Conservation (phyloP, 345 rosid genomes). For the Reutealis trisperma region DNA sequence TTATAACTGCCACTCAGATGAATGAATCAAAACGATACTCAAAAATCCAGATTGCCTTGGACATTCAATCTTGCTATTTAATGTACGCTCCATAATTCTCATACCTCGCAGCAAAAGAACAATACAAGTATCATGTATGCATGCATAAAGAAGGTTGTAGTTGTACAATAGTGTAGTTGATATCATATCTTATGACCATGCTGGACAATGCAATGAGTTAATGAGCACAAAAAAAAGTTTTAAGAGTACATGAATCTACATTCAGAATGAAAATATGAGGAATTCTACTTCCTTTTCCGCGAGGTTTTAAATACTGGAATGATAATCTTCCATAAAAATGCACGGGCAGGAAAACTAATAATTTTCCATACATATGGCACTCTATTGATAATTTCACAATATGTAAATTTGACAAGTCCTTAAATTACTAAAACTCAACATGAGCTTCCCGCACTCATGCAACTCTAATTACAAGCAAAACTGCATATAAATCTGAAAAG, state of each 20-base stretch:
- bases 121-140: background rate
- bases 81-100: background rate
- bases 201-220: background rate
- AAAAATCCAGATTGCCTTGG: background rate
- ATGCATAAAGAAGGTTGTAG: background rate
- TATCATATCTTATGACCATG: background rate
- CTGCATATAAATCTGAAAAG: background rate
- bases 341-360: background rate
- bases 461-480: background rate
- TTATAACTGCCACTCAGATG: background rate
- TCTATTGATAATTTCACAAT: background rate
- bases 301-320: background rate
- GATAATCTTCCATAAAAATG: background rate
- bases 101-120: background rate
- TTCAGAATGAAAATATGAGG: background rate
- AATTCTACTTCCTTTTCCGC: background rate
- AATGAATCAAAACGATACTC: background rate
- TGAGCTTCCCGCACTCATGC: background rate
- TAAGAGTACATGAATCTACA: background rate
- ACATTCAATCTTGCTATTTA: background rate
- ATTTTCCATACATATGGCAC: background rate
- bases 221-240: background rate
- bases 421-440: background rate
- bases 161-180: background rate
- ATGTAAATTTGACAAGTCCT: background rate